phyloP scores from a whole-genome alignment of 768 basidiomycete species.

The Antrodiella citrinella region DNA sequence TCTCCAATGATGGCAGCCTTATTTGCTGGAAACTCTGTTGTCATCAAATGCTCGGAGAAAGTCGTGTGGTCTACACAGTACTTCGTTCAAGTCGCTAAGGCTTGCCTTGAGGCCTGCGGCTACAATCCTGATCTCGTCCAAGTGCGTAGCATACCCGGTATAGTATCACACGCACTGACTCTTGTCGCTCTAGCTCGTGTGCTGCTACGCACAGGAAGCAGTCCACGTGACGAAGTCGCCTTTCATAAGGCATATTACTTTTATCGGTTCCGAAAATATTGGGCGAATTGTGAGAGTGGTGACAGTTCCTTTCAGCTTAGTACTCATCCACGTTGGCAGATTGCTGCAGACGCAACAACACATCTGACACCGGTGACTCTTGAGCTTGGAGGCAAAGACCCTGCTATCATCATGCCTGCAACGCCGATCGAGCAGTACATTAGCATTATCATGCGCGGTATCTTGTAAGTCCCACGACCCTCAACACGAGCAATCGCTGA shows the following conservation, averaged over 20 bases:
- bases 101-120: conserved; percentile 74
- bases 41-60: conserved; percentile 88
- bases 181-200: conserved; percentile 50
- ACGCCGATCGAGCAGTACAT: conserved; percentile 78
- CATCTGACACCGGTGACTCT: conserved; percentile 88
- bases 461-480: conserved; percentile 57
- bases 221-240: conserved; percentile 72
- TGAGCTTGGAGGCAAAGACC: conserved; percentile 94
- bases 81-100: conserved; percentile 74
- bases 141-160: conserved; percentile 25
- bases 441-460: conserved; percentile 81
- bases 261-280: conserved; percentile 77
- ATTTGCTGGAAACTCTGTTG: conserved; percentile 84
- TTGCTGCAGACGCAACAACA: conserved; percentile 77
- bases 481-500: too few relatives aligned
- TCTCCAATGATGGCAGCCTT: conserved; percentile 88
- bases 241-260: conserved; percentile 87
- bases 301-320: conserved; percentile 12
- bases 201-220: conserved; percentile 85
- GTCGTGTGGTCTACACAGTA: conserved; percentile 87
- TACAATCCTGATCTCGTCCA: conserved; percentile 85
- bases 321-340: conserved; percentile 30
- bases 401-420: conserved; percentile 79
- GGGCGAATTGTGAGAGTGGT: conserved; percentile 37
- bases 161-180: neutral